Evolutionary conservation across 192 early-diverging fungal genomes (phyloP).

Genomic region (Phycomyces blakesleeanus): DNA sequence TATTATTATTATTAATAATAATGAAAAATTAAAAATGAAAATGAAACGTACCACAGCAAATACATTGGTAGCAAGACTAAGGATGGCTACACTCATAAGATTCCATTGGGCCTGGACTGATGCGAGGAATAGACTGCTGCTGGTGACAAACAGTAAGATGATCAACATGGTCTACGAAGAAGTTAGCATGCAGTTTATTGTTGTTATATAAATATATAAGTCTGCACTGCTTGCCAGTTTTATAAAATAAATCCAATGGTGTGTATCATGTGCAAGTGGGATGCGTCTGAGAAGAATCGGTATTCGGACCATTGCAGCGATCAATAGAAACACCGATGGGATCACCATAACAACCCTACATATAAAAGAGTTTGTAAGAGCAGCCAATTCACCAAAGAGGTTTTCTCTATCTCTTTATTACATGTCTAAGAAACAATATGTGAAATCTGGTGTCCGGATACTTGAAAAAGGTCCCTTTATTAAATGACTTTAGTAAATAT

Average conservation of each 20-base stretch:
- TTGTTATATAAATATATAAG: not conserved
- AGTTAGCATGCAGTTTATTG: not conserved
- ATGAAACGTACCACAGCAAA: not conserved
- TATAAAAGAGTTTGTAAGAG: not conserved
- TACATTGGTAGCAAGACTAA: constrained; percentile 4
- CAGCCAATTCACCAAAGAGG: not conserved
- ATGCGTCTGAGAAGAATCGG: not conserved
- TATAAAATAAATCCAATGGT: not conserved
- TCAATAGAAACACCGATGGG: constrained; percentile 31
- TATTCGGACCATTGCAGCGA: constrained; percentile 35
- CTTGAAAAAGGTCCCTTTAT: constrained; percentile 38
- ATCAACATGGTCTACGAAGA: not conserved
- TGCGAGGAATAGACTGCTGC: not conserved
- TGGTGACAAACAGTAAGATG: not conserved
- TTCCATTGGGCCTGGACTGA: not conserved
- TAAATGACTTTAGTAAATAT: too few relatives aligned
- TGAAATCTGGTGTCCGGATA: constrained; percentile 38
- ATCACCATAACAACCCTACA: constrained; percentile 23
- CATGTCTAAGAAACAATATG: constrained; percentile 46
- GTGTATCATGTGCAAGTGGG: not conserved
- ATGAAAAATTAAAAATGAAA: not conserved
- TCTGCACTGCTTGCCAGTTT: constrained; percentile 4
- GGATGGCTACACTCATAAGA: not conserved
- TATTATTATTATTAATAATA: not conserved
- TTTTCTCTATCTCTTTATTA: constrained; percentile 13